These are phyloP conservation scores for Pichia nakasei DNA, from an alignment of 805 yeast species.

Conservation along the genomic window DNA sequence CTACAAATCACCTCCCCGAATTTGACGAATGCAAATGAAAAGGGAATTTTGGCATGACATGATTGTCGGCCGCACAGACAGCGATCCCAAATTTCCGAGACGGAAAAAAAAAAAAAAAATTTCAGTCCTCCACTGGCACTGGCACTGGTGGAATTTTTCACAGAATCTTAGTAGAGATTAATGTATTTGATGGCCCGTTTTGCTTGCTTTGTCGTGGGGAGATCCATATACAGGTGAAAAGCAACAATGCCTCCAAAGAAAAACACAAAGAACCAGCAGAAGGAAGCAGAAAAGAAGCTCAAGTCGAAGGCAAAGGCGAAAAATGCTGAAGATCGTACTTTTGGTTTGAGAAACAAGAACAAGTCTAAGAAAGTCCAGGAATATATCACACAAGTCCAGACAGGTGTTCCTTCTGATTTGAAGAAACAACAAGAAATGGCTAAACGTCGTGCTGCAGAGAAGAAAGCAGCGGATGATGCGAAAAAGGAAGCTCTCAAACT, in stretches of 20 bases:
- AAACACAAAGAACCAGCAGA: constrained; percentile 34
- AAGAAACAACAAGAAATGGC: constrained; percentile 39
- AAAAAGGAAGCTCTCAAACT: constrained; percentile 78
- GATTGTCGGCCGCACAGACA: too few species aligned
- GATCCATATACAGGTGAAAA: neutral
- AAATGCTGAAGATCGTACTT: constrained; percentile 77
- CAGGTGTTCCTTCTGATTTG: constrained; percentile 41
- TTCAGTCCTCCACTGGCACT: too few species aligned
- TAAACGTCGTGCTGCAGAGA: constrained; percentile 73
- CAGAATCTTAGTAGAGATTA: too few species aligned
- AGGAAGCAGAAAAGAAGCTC: constrained; percentile 54
- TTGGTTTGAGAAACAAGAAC: constrained; percentile 93
- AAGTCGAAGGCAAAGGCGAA: constrained; percentile 50
- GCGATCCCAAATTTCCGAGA: too few species aligned
- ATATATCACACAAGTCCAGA: constrained; percentile 58
- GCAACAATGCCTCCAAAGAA: constrained; percentile 54
- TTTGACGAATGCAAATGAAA: too few species aligned
- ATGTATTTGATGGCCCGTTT: too few species aligned
- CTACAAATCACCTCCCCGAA: too few species aligned
- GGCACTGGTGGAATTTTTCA: too few species aligned
- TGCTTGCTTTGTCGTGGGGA: too few species aligned
- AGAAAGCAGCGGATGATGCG: constrained; percentile 86
- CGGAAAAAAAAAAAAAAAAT: too few species aligned
- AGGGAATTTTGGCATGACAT: too few species aligned
- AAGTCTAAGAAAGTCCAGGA: constrained; percentile 85